phyloP scores from a whole-genome alignment of 2,329 filamentous ascomycete genomes.

The Penicillium thymicola region DNA sequence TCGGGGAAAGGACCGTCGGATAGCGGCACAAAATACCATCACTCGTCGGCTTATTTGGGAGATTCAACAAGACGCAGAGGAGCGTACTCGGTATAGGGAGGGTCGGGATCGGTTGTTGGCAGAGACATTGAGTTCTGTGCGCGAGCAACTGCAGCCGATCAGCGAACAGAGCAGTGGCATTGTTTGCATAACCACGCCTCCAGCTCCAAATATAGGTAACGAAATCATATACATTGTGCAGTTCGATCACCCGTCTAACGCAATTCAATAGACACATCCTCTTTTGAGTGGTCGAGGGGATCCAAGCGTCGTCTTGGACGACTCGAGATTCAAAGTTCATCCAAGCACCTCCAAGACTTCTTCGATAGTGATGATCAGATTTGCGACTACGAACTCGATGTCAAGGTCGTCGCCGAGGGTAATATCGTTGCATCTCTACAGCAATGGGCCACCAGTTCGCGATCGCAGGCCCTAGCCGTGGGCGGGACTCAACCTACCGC shows the following conservation, averaged over 20 bases:
- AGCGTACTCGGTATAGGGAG: constrained; percentile 26
- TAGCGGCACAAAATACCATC: constrained; percentile 35
- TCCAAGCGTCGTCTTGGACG: constrained; percentile 35
- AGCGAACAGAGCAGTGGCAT: constrained; percentile 29
- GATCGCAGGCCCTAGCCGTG: constrained; percentile 35
- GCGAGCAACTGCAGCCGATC: constrained; percentile 23
- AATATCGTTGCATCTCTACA: constrained; percentile 29
- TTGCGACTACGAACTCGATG: constrained; percentile 27
- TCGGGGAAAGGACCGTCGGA: constrained; percentile 30
- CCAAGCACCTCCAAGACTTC: constrained; percentile 35
- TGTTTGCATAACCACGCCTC: constrained; percentile 31
- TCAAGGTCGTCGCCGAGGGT: constrained; percentile 27
- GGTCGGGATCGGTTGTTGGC: constrained; percentile 28
- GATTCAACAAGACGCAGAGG: constrained; percentile 33
- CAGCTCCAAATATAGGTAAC: constrained; percentile 32
- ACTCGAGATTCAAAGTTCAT: constrained; percentile 33
- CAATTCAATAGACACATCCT: constrained; percentile 23
- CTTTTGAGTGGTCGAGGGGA: constrained; percentile 30
- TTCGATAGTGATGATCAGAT: constrained; percentile 38
- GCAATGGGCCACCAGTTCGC: constrained; percentile 33
- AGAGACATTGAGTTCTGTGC: constrained; percentile 26
- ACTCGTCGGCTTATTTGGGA: constrained; percentile 39
- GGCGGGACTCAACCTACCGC: constrained; percentile 28
- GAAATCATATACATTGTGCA: background rate
- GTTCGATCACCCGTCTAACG: constrained; percentile 11